Conservation (phyloP, 1,284 basidiomycete species). For the Pyrrhoderma noxium region DNA sequence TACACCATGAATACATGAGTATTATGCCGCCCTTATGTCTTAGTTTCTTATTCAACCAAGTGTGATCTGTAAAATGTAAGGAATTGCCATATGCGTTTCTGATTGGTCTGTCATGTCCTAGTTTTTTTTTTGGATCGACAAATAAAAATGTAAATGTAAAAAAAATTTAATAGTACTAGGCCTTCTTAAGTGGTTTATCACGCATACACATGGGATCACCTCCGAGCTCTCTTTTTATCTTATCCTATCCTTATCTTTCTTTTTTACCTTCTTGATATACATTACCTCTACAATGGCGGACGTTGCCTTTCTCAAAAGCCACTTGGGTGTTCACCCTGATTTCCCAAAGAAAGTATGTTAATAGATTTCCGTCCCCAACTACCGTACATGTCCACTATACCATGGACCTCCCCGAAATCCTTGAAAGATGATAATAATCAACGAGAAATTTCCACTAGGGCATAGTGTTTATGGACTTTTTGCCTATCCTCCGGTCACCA, state of each 20-base stretch:
- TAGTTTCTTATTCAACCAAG: not conserved
- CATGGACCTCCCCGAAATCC: not conserved
- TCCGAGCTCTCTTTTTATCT: too few species aligned
- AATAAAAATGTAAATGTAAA: too few species aligned
- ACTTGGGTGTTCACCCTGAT: slow-evolving; percentile 65
- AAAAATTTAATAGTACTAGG: too few species aligned
- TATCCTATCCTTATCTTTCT: too few species aligned
- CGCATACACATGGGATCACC: too few species aligned
- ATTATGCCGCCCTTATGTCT: slow-evolving; percentile 7
- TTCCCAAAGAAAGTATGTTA: slow-evolving; percentile 78
- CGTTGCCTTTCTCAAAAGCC: slow-evolving; percentile 62
- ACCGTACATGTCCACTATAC: not conserved
- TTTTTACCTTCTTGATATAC: too few species aligned
- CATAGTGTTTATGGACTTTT: slow-evolving; percentile 81
- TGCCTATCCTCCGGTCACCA: slow-evolving; percentile 82
- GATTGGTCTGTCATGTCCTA: too few species aligned
- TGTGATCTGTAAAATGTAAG: not conserved
- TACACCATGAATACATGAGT: slow-evolving; percentile 15
- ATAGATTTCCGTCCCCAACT: not conserved
- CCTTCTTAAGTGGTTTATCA: too few species aligned
- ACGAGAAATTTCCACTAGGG: too few species aligned
- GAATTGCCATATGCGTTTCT: not conserved
- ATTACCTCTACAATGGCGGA: slow-evolving; percentile 52
- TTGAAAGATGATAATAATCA: too few species aligned
- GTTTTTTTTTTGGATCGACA: too few species aligned